Evolutionary conservation across 306 rosid species (phyloP).

Genomic region (Abrus pulchellus): DNA sequence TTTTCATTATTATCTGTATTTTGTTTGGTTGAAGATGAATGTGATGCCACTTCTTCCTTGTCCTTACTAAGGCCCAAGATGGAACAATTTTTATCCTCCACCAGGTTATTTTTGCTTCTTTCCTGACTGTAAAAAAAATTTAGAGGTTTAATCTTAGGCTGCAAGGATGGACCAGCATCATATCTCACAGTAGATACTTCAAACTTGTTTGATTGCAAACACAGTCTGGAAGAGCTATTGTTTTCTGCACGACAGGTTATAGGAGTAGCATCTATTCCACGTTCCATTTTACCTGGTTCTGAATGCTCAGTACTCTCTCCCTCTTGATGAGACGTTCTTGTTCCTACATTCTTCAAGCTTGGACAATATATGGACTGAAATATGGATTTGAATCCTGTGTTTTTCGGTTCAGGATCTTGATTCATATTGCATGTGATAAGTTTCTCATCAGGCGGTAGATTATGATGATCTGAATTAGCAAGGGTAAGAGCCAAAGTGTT

Average conservation of each 20-base stretch:
- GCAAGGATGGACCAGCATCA: slow-evolving; percentile 52
- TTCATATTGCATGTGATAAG: slow-evolving; percentile 49
- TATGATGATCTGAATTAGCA: slow-evolving; percentile 52
- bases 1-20: slow-evolving; percentile 56
- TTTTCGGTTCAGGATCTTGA: slow-evolving; percentile 52
- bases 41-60: slow-evolving; percentile 60
- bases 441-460: slow-evolving; percentile 49
- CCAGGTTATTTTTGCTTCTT: slow-evolving; percentile 48
- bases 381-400: slow-evolving; percentile 75
- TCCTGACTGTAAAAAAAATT: slow-evolving; percentile 53
- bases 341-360: slow-evolving; percentile 54
- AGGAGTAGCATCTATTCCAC: slow-evolving; percentile 63
- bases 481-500: slow-evolving; percentile 57
- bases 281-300: slow-evolving; percentile 50
- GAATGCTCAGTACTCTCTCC: slow-evolving; percentile 56
- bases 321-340: slow-evolving; percentile 43
- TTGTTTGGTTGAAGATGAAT: slow-evolving; percentile 61
- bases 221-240: slow-evolving; percentile 41
- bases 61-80: slow-evolving; percentile 49
- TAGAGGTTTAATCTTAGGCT: slow-evolving; percentile 50
- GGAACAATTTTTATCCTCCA: slow-evolving; percentile 51
- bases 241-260: slow-evolving; percentile 57
- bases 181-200: slow-evolving; percentile 52
- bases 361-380: slow-evolving; percentile 76
- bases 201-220: slow-evolving; percentile 45